Evolutionary conservation across 108 stramenopile genomes (phyloP), one percentile per base, ranked within the genome.

Genomic region (Cyclotella sp.): DNA sequence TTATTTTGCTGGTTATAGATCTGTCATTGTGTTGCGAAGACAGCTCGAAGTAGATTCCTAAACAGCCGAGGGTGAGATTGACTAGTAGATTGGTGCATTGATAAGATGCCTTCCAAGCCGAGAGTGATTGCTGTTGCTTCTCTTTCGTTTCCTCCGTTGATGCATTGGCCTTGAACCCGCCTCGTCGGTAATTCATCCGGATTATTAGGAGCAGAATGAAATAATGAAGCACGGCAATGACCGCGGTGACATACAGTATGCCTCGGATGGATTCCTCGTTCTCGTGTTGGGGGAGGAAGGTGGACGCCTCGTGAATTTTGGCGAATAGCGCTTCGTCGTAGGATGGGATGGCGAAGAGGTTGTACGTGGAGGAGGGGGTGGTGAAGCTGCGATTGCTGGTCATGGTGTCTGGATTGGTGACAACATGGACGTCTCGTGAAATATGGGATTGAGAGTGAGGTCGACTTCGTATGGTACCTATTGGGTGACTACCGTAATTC

Each of bases 41-140:
- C 13, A 84, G 34, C 52, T 76, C 75, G 55, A 78, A 81, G 29
- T 91, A 88, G 44, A 82, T 61, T 24, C 90, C 90, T 28, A 86
- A 18, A 19, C 69, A 43, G 16, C 88, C 90, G 16, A 91, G 73
- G 40, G 55, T 43, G 1, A 85, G 51, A 26, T 91, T 89, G 72
- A 89, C 84, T 11, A 82, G 24, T 19, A 85, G 29, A 59, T 91
- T 89, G 58, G 88, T 89, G 41, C 87, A 51, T 66, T 89, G 88
- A 71, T 91, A 89, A 13, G 80, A 76, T 57, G 61, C 70, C 70
- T 81, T 81, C 80, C 80, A 77, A 49, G 70, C 30, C 11, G 70
- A 47, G 13, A 26, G 44, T n/a, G 70, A 46, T 15, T 28, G 21
- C 34, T 5, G 16, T 49, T 49, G 6, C 47, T 49, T 49, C n/a